Conservation (phyloP, 2,329 filamentous ascomycete species). For the Juglanconis sp. region DNA sequence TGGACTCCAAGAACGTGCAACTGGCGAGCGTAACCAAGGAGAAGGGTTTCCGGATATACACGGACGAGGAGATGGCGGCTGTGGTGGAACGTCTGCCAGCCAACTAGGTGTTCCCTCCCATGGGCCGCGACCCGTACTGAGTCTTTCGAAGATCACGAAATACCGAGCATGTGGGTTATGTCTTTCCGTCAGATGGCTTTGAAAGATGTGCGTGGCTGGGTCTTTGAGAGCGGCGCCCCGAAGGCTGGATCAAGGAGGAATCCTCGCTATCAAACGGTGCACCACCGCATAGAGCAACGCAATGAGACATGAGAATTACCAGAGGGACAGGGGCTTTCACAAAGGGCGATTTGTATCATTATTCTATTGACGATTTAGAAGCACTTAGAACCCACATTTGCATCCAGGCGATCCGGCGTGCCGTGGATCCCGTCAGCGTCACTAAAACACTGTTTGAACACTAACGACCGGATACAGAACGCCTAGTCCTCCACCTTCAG, state of each 20-base stretch:
- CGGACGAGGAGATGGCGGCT: slow-evolving; percentile 91
- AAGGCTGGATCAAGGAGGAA: neutral
- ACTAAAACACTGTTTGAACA: neutral
- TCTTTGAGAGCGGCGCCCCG: neutral
- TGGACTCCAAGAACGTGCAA: slow-evolving; percentile 98
- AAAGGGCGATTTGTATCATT: slow-evolving; percentile 14
- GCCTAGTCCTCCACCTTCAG: slow-evolving; percentile 48
- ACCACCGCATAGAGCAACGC: slow-evolving; percentile 12
- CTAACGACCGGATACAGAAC: neutral
- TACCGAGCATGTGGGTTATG: too few relatives aligned
- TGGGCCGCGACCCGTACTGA: neutral
- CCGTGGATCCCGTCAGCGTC: neutral
- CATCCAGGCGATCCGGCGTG: neutral
- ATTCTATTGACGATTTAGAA: slow-evolving; percentile 13
- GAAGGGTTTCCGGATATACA: slow-evolving; percentile 97
- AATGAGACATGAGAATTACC: slow-evolving; percentile 11
- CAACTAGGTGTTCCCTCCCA: slow-evolving; percentile 42
- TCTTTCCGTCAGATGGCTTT: neutral
- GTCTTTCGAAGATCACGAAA: neutral
- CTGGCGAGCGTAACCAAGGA: slow-evolving; percentile 96
- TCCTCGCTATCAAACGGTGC: neutral
- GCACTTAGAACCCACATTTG: neutral
- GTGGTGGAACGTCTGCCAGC: slow-evolving; percentile 80
- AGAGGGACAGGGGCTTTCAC: neutral
- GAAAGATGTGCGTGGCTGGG: neutral